phyloP scores from a whole-genome alignment of 1,139 yeast genomes.

The Yamadazyma oceani region DNA sequence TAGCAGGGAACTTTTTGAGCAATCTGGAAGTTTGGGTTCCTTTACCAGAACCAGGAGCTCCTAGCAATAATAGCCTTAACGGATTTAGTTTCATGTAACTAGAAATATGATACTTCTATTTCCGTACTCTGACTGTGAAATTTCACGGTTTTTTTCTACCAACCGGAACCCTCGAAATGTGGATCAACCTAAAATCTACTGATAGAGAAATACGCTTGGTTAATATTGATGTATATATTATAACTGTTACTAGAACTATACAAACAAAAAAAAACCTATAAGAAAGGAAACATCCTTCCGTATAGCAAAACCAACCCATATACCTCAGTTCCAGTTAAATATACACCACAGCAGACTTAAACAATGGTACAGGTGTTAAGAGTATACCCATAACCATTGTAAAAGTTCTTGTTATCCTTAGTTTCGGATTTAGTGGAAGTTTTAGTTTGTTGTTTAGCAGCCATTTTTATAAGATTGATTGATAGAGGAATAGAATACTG shows the following conservation, averaged over 20 bases:
- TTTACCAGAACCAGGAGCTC: conserved; percentile 95
- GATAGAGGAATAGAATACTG: not conserved
- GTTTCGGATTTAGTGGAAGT: conserved; percentile 11
- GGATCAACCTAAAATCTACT: too few species aligned
- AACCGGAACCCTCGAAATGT: too few species aligned
- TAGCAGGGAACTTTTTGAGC: conserved; percentile 50
- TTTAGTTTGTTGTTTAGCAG: conserved; percentile 14
- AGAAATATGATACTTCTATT: not conserved
- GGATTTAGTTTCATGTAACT: conserved; percentile 34
- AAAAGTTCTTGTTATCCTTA: conserved; percentile 12
- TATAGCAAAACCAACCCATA: not conserved
- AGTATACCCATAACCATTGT: conserved; percentile 8
- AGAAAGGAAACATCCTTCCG: not conserved
- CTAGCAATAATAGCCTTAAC: conserved; percentile 67
- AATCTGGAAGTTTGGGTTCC: conserved; percentile 82
- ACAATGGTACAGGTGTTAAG: conserved; percentile 14
- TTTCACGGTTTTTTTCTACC: too few species aligned
- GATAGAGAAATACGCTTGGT: too few species aligned
- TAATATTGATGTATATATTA: too few species aligned
- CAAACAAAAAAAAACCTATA: not conserved
- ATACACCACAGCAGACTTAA: conserved; percentile 4
- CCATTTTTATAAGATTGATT: conserved; percentile 10
- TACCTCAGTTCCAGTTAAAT: not conserved
- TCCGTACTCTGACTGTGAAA: too few species aligned
- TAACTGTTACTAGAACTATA: not conserved